Evolutionary conservation across 2,329 filamentous ascomycete genomes (phyloP), one percentile per base, ranked within the genome.

Genomic region (Calonectria henricotiae): DNA sequence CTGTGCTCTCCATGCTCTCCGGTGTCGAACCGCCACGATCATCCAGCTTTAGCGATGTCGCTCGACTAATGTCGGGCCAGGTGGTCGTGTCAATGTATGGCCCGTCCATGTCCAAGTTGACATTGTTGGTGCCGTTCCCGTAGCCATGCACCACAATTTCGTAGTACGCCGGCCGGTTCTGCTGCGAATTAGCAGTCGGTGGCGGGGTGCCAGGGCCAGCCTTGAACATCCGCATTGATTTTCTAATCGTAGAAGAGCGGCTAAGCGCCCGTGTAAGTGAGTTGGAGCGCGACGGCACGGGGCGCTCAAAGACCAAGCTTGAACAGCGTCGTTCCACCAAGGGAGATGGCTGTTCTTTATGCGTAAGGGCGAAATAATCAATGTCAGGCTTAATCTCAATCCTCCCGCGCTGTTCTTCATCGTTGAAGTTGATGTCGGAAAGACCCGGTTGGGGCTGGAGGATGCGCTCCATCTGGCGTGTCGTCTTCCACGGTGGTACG

Each of bases 61-160:
- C 80, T 39, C 71, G 74, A 49, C 77, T 78, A 20, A 76, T 69
- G 30, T 64, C 72, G 1, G 76, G 74, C 69, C 73, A 73, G 13
- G 68, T 65, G 12, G 68, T n/a, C 8, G 67, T 65, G 15, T 71
- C 70, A 25, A 65, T 55, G 60, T 62, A 64, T 9, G 49, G 23
- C 13, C 54, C 55, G 0, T 73, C 66, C 15, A 68, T 39, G 5
- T 77, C 77, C 6, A 80, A 49, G 25, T 71, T 79, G 4, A 83
- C 82, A 1, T 79, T 74, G 41, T 86, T 86, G 2, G 84, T 87
- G 1, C 86, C 87, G 60, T 89, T 89, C 11, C 87, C 88, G 68
- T 89, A 89, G 0, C 87, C 86, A 5, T 85, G 82, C 7, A 89
- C 83, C 0, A 89, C 80, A 32, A 89, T 89, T 74, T 90, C 88